Evolutionary conservation across 441 rosid genomes (phyloP).

Genomic region (Daphne laureola): DNA sequence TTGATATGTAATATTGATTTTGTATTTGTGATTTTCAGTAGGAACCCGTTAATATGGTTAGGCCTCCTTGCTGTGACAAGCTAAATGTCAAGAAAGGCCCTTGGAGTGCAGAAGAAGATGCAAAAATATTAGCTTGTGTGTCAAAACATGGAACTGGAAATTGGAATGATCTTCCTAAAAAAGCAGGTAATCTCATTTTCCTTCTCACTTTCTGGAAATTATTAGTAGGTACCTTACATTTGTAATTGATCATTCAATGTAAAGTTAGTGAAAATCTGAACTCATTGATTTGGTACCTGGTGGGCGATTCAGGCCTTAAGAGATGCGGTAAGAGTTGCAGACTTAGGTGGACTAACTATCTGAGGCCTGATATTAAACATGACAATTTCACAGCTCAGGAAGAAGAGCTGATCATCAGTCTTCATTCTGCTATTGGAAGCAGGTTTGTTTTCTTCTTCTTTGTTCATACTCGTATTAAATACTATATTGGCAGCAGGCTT

Average conservation of each 20-base stretch:
- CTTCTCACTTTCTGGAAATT: not conserved
- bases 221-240: not conserved
- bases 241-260: not conserved
- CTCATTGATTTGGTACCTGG: not conserved
- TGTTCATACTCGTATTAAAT: no score
- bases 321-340: constrained; percentile 62
- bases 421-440: constrained; percentile 70
- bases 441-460: constrained; percentile 19
- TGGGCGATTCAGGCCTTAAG: constrained; percentile 33
- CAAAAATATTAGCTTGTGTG: constrained; percentile 33
- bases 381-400: constrained; percentile 54
- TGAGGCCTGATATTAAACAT: constrained; percentile 31
- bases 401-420: constrained; percentile 53
- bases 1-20: constrained; percentile 6
- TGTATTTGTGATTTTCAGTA: not conserved
- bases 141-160: constrained; percentile 40
- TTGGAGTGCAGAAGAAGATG: constrained; percentile 47
- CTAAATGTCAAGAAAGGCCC: constrained; percentile 23
- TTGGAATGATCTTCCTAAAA: constrained; percentile 36
- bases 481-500: no score
- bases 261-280: not conserved
- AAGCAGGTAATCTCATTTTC: constrained; percentile 26
- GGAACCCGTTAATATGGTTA: constrained; percentile 28
- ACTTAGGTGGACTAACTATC: constrained; percentile 50
- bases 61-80: constrained; percentile 42